Conservation (phyloP, 1,284 basidiomycete species). For the Taiwanofungus camphoratus region DNA sequence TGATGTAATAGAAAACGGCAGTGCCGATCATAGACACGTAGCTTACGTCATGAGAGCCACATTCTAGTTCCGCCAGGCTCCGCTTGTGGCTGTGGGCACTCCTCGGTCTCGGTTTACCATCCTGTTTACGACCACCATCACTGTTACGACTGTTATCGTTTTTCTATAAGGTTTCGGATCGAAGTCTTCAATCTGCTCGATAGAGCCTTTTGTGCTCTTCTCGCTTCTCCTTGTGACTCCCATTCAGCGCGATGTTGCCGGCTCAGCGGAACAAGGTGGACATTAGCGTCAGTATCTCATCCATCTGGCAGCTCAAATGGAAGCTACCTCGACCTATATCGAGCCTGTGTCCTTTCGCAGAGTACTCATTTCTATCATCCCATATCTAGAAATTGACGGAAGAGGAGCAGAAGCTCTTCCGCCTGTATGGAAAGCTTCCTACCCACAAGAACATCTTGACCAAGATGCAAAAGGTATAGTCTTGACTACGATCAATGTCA, state of each 20-base stretch:
- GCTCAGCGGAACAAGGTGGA: constrained; percentile 87
- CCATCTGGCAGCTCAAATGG: constrained; percentile 16
- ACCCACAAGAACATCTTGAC: constrained; percentile 88
- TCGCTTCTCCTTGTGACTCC: constrained; percentile 17
- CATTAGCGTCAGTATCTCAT: constrained; percentile 68
- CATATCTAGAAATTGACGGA: constrained; percentile 69
- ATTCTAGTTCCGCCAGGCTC: constrained; percentile 14
- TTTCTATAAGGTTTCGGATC: constrained; percentile 13
- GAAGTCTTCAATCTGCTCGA: constrained; percentile 13
- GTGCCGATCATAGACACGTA: constrained; percentile 3
- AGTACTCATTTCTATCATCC: constrained; percentile 8
- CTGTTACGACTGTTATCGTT: constrained; percentile 11
- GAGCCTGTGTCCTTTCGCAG: no score
- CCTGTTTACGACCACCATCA: constrained; percentile 14
- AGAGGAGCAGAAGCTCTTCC: constrained; percentile 93
- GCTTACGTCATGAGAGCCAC: constrained; percentile 10
- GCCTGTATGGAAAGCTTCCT: constrained; percentile 92
- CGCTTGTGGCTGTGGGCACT: constrained; percentile 8
- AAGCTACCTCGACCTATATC: no score
- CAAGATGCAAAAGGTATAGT: constrained; percentile 93
- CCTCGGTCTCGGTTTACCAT: neutral
- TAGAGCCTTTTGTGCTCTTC: constrained; percentile 23
- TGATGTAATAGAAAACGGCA: constrained; percentile 8
- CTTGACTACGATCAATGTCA: constrained; percentile 3
- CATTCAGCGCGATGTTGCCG: constrained; percentile 60